Conservation (phyloP, 805 yeast species). For the Candida ascalaphidarum region DNA sequence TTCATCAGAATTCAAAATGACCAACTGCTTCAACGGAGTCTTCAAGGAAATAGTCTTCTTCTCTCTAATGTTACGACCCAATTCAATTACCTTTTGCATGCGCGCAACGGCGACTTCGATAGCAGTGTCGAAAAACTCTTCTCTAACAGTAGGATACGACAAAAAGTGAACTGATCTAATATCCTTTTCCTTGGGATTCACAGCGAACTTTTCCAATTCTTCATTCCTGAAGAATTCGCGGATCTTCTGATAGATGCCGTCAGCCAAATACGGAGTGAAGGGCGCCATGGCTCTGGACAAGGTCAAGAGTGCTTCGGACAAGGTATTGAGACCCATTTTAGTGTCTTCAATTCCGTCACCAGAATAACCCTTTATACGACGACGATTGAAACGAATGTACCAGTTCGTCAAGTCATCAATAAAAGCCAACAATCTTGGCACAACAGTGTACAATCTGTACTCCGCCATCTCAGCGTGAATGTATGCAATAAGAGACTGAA, state of each 20-base stretch:
- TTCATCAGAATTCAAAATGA: constrained; percentile 75
- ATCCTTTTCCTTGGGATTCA: constrained; percentile 43
- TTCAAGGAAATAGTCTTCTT: constrained; percentile 89
- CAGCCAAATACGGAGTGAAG: constrained; percentile 94
- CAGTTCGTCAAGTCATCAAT: constrained; percentile 96
- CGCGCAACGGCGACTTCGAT: constrained; percentile 85
- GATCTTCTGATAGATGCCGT: constrained; percentile 75
- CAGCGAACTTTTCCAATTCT: constrained; percentile 35
- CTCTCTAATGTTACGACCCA: constrained; percentile 95
- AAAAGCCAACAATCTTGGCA: constrained; percentile 79
- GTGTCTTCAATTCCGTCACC: constrained; percentile 83
- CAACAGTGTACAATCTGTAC: constrained; percentile 92
- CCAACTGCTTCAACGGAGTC: constrained; percentile 85
- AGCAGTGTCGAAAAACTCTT: constrained; percentile 69
- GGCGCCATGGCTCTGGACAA: constrained; percentile 97
- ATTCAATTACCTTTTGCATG: constrained; percentile 95
- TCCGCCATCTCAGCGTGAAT: constrained; percentile 86
- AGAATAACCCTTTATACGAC: constrained; percentile 83
- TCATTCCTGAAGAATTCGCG: constrained; percentile 52
- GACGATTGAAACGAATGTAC: constrained; percentile 97
- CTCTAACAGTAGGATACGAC: constrained; percentile 77
- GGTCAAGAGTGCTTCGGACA: constrained; percentile 83
- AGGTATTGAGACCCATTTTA: constrained; percentile 76
- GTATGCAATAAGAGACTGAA: constrained; percentile 80
- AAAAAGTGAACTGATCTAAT: constrained; percentile 87